Conservation (phyloP, 1,284 basidiomycete species). For the Calocybe gambosa region DNA sequence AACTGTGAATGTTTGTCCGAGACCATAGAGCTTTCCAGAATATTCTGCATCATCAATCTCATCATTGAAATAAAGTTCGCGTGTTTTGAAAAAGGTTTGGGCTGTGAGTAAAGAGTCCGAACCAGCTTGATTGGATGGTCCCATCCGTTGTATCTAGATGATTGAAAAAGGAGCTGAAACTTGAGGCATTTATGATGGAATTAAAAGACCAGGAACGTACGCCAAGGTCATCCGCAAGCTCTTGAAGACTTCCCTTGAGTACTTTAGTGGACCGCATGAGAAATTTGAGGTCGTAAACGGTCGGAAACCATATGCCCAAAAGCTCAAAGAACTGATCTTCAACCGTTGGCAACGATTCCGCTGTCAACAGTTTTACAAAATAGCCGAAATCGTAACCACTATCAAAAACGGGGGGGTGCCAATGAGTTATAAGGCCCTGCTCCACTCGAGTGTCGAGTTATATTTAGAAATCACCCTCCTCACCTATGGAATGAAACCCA, state of each 20-base stretch:
- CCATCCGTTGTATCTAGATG: constrained; percentile 78
- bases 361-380: constrained; percentile 92
- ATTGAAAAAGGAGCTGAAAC: neutral
- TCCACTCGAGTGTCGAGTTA: no score
- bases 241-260: constrained; percentile 91
- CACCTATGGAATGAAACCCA: constrained; percentile 99
- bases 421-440: neutral
- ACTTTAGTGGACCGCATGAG: constrained; percentile 88
- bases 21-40: constrained; percentile 71
- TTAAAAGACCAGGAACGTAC: constrained; percentile 31
- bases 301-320: constrained; percentile 92
- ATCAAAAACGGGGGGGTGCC: constrained; percentile 7
- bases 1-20: constrained; percentile 67
- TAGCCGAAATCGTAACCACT: constrained; percentile 99
- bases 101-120: constrained; percentile 93
- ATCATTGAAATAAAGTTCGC: constrained; percentile 86
- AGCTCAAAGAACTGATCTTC: constrained; percentile 92
- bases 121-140: constrained; percentile 92
- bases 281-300: constrained; percentile 97
- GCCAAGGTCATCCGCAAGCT: constrained; percentile 91
- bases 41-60: constrained; percentile 75
- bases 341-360: constrained; percentile 78
- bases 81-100: constrained; percentile 94
- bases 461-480: constrained; percentile 23
- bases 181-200: constrained; percentile 4